Conservation (phyloP, 495 filamentous ascomycete genomes). For the Daldinia caldariorum region DNA sequence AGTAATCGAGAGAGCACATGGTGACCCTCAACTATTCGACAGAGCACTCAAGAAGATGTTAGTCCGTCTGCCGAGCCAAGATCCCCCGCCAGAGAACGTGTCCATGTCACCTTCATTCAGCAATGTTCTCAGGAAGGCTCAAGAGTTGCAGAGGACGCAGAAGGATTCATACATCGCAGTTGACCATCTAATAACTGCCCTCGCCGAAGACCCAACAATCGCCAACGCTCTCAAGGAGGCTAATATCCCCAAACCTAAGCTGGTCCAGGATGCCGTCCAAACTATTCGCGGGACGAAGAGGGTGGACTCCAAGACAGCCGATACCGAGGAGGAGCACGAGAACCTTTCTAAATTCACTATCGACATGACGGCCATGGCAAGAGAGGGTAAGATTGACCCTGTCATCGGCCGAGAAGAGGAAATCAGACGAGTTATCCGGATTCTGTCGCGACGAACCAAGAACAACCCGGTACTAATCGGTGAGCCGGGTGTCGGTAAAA, state of each 20-base stretch:
- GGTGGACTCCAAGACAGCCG: conserved; percentile 94
- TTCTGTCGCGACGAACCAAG: conserved; percentile 93
- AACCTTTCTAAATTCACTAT: conserved; percentile 97
- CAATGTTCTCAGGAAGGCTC: conserved; percentile 81
- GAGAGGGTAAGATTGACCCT: conserved; percentile 97
- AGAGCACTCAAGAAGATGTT: conserved; percentile 88
- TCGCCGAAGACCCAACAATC: conserved; percentile 80
- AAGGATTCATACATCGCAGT: conserved; percentile 94
- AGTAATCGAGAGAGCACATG: conserved; percentile 92
- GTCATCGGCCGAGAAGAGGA: conserved; percentile 98
- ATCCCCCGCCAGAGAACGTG: conserved; percentile 89
- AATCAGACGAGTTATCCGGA: conserved; percentile 91
- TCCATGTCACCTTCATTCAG: conserved; percentile 81
- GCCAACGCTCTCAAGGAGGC: conserved; percentile 79
- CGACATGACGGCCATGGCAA: conserved; percentile 92
- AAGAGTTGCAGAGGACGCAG: conserved; percentile 93
- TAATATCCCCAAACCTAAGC: conserved; percentile 89
- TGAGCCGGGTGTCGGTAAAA: conserved; percentile 98
- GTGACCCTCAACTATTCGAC: conserved; percentile 88
- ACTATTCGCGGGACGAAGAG: conserved; percentile 89
- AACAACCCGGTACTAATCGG: conserved; percentile 96
- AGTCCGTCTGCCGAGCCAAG: conserved; percentile 90
- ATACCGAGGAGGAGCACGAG: conserved; percentile 88
- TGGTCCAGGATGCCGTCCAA: conserved; percentile 86
- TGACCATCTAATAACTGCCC: conserved; percentile 87